Evolutionary conservation across 768 basidiomycete genomes (phyloP).

Genomic region (Mycena indigotica): DNA sequence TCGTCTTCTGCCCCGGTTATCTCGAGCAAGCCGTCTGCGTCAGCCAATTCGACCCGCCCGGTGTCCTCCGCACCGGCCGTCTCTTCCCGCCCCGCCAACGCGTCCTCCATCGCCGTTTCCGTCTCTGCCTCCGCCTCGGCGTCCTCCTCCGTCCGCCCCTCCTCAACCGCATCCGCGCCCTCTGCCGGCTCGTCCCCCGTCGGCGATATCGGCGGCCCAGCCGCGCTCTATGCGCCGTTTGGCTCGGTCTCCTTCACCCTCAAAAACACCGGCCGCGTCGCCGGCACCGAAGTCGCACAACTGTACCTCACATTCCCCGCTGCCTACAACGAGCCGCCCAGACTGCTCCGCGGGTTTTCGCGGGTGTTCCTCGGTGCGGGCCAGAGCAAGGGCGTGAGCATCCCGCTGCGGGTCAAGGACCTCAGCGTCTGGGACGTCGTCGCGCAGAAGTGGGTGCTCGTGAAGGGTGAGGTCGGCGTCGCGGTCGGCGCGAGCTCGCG

Average conservation of each 20-base stretch:
- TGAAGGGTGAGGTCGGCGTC: constrained; percentile 34
- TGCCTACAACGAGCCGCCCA: constrained; percentile 33
- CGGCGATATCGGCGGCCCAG: constrained; percentile 12
- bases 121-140: constrained; percentile 15
- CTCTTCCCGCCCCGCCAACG: no score
- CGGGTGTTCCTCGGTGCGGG: constrained; percentile 25
- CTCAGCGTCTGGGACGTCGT: constrained; percentile 20
- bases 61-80: neutral
- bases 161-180: constrained; percentile 12
- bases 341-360: constrained; percentile 37
- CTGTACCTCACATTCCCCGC: constrained; percentile 32
- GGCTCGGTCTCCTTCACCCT: constrained; percentile 37
- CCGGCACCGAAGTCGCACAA: constrained; percentile 31
- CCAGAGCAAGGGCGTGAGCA: constrained; percentile 3
- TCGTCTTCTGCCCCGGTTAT: neutral
- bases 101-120: neutral
- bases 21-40: neutral
- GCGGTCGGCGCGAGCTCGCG: constrained; percentile 32
- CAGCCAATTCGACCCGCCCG: neutral
- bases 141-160: constrained; percentile 8
- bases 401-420: constrained; percentile 15
- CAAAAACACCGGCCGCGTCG: constrained; percentile 37
- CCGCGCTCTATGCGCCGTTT: constrained; percentile 31
- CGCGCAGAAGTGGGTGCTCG: constrained; percentile 35
- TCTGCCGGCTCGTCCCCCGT: constrained; percentile 10